Conservation (phyloP, 2,329 filamentous ascomycete species). For the Ophiosphaerella narmari region DNA sequence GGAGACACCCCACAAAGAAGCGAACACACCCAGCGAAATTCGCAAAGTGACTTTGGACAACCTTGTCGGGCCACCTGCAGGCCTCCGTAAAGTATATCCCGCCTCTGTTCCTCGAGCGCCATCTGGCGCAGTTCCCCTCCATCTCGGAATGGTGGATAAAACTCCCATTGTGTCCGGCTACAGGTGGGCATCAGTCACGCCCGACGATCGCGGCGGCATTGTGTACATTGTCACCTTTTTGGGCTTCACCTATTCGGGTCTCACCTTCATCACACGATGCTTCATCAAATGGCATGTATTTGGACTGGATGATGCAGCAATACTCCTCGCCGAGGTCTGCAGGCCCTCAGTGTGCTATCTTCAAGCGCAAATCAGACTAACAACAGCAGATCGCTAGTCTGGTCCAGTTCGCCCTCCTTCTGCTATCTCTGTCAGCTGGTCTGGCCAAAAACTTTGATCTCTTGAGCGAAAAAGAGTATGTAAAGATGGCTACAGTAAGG, state of each 20-base stretch:
- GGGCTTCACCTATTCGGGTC: slow-evolving; percentile 25
- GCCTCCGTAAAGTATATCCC: slow-evolving; percentile 4
- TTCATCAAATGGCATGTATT: slow-evolving; percentile 34
- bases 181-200: slow-evolving; percentile 27
- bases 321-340: slow-evolving; percentile 27
- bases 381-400: slow-evolving; percentile 11
- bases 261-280: slow-evolving; percentile 29
- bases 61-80: background rate
- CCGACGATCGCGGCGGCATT: slow-evolving; percentile 28
- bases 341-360: background rate
- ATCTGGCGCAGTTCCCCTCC: background rate
- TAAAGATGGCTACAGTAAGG: slow-evolving; percentile 24
- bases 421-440: slow-evolving; percentile 26
- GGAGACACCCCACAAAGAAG: too few relatives aligned
- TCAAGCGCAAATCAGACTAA: slow-evolving; percentile 2
- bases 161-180: slow-evolving; percentile 3
- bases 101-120: background rate
- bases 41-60: too few relatives aligned
- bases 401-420: slow-evolving; percentile 24
- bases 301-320: slow-evolving; percentile 30
- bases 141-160: slow-evolving; percentile 11
- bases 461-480: slow-evolving; percentile 20
- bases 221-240: slow-evolving; percentile 33
- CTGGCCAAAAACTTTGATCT: slow-evolving; percentile 24
- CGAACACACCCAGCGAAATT: too few relatives aligned